Evolutionary conservation across 2,329 filamentous ascomycete species (phyloP).

Genomic region (Calonectria multiphialidica): DNA sequence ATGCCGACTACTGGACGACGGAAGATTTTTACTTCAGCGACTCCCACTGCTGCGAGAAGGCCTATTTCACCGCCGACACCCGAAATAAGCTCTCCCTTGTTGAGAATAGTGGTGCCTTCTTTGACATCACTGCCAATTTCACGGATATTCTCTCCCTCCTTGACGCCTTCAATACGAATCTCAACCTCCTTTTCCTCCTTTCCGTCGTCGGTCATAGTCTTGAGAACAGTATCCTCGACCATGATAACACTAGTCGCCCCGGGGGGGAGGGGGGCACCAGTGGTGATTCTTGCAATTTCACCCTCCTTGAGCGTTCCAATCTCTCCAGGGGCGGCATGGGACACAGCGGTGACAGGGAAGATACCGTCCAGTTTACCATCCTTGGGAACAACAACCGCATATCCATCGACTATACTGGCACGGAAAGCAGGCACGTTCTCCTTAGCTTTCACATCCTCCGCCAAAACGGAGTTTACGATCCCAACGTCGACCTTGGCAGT

Average conservation of each 20-base stretch:
- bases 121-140: slow-evolving; percentile 91
- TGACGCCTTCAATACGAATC: slow-evolving; percentile 82
- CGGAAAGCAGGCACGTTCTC: slow-evolving; percentile 94
- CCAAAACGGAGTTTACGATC: slow-evolving; percentile 83
- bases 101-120: slow-evolving; percentile 76
- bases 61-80: slow-evolving; percentile 92
- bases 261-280: slow-evolving; percentile 88
- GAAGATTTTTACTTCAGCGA: slow-evolving; percentile 77
- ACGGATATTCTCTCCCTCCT: slow-evolving; percentile 86
- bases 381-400: slow-evolving; percentile 80
- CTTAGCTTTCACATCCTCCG: slow-evolving; percentile 81
- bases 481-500: slow-evolving; percentile 71
- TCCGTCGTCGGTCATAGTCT: slow-evolving; percentile 80
- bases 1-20: slow-evolving; percentile 85
- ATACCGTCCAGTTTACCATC: slow-evolving; percentile 78
- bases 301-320: slow-evolving; percentile 75
- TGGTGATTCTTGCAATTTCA: slow-evolving; percentile 91
- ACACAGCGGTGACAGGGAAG: slow-evolving; percentile 89
- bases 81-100: slow-evolving; percentile 84
- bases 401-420: slow-evolving; percentile 97
- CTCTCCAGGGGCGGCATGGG: slow-evolving; percentile 83
- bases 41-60: slow-evolving; percentile 87
- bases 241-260: slow-evolving; percentile 91
- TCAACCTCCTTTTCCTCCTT: slow-evolving; percentile 90
- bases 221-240: slow-evolving; percentile 90